These are phyloP conservation scores for Haplographium delicatum DNA, from an alignment of 495 filamentous ascomycete genomes.

Conservation along the genomic window DNA sequence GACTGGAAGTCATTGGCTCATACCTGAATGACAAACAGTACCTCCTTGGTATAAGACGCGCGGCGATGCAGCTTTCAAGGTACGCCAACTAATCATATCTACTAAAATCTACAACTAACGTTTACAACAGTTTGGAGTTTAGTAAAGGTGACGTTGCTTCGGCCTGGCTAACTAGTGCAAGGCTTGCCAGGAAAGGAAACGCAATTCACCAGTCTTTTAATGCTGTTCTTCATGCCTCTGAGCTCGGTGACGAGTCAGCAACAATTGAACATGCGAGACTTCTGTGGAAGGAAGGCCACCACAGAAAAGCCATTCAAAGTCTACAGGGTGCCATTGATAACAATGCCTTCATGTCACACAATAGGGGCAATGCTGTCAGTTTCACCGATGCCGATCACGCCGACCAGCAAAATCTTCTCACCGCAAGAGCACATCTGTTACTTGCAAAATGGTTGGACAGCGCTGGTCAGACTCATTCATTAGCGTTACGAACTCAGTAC, in stretches of 20 bases:
- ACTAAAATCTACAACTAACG: too few relatives aligned
- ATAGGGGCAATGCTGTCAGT: slow-evolving; percentile 24
- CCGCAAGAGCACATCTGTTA: slow-evolving; percentile 68
- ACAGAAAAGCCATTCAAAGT: slow-evolving; percentile 89
- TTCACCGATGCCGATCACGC: slow-evolving; percentile 27
- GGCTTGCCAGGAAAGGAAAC: slow-evolving; percentile 77
- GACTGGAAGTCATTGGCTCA: slow-evolving; percentile 78
- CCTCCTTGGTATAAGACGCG: slow-evolving; percentile 78
- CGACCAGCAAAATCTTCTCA: slow-evolving; percentile 47
- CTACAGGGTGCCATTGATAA: slow-evolving; percentile 76
- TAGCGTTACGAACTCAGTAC: slow-evolving; percentile 71
- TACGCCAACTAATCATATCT: too few relatives aligned
- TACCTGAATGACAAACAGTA: slow-evolving; percentile 92
- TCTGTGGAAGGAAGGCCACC: slow-evolving; percentile 91
- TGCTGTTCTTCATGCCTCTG: slow-evolving; percentile 82
- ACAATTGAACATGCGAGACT: slow-evolving; percentile 89
- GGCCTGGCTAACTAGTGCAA: slow-evolving; percentile 80
- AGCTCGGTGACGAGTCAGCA: slow-evolving; percentile 76
- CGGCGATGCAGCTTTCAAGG: slow-evolving; percentile 62
- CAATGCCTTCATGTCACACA: slow-evolving; percentile 55
- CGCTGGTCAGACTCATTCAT: slow-evolving; percentile 82
- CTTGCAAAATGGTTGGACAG: slow-evolving; percentile 95
- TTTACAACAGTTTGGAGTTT: slow-evolving; percentile 38
- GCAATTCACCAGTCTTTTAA: slow-evolving; percentile 84
- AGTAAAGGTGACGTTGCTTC: slow-evolving; percentile 68